A percentile compares a stretch with the other conserved stretches of the same genome.
Conservation (phyloP, 805 yeast species). For the Citeromyces matritensis region DNA sequence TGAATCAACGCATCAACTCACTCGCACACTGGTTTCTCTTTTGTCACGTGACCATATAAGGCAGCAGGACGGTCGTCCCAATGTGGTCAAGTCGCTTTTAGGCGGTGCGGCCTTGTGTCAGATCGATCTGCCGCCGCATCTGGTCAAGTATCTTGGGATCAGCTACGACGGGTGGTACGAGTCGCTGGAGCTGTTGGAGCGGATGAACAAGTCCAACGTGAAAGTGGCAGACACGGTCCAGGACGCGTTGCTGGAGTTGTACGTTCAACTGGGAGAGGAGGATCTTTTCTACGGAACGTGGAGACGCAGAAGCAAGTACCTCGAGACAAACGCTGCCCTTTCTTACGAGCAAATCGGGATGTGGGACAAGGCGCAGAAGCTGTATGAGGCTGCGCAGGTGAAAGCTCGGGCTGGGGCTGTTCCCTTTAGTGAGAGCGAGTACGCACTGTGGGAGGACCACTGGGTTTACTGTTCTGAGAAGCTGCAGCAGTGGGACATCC, state of each 20-base stretch:
- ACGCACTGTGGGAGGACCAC: slow-evolving; percentile 95
- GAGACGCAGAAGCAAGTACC: slow-evolving; percentile 91
- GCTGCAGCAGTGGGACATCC: slow-evolving; percentile 93
- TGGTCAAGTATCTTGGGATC: slow-evolving; percentile 75
- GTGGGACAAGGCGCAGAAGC: slow-evolving; percentile 87
- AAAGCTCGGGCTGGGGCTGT: slow-evolving; percentile 90
- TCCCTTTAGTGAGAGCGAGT: slow-evolving; percentile 92
- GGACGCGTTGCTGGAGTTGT: slow-evolving; percentile 84
- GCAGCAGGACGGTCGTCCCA: slow-evolving; percentile 75
- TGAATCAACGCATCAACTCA: slow-evolving; percentile 71
- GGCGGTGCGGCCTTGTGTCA: slow-evolving; percentile 73
- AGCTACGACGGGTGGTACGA: slow-evolving; percentile 88
- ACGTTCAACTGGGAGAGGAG: slow-evolving; percentile 79
- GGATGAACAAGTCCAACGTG: slow-evolving; percentile 47
- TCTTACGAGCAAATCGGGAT: slow-evolving; percentile 91
- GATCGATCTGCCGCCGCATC: slow-evolving; percentile 83
- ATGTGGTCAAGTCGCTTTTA: slow-evolving; percentile 71
- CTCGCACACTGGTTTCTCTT: slow-evolving; percentile 65
- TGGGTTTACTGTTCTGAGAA: slow-evolving; percentile 97
- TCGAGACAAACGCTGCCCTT: slow-evolving; percentile 84
- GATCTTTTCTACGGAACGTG: slow-evolving; percentile 97
- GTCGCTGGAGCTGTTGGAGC: slow-evolving; percentile 73
- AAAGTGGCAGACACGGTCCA: slow-evolving; percentile 73
- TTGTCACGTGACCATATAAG: slow-evolving; percentile 86
- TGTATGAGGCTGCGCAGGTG: slow-evolving; percentile 93